phyloP scores from a whole-genome alignment of 768 basidiomycete genomes.

The Rhizopogon vinicolor region DNA sequence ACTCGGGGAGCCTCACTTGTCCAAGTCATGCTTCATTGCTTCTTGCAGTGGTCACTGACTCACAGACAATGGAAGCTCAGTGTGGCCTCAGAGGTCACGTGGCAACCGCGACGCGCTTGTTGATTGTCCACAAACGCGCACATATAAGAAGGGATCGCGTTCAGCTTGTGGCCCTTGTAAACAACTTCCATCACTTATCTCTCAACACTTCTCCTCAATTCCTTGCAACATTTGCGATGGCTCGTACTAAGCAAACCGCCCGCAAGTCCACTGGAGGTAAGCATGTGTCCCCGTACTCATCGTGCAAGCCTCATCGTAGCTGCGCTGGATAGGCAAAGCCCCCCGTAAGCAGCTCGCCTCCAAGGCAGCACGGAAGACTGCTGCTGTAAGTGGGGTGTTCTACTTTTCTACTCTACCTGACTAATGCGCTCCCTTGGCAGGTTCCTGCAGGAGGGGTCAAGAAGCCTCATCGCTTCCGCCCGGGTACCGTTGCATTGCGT shows the following conservation, averaged over 20 bases:
- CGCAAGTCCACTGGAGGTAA: slow-evolving; percentile 77
- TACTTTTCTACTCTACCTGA: not conserved
- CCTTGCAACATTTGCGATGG: slow-evolving; percentile 37
- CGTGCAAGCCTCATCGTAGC: not conserved
- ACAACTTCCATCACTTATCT: not conserved
- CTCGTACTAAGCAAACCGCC: slow-evolving; percentile 77
- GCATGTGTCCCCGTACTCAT: slow-evolving; percentile 2
- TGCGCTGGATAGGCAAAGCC: slow-evolving; percentile 41
- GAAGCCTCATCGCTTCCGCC: slow-evolving; percentile 80
- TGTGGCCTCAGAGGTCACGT: slow-evolving; percentile 1
- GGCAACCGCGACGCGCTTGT: slow-evolving; percentile 5
- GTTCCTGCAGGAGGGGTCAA: slow-evolving; percentile 63
- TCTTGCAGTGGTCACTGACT: no score
- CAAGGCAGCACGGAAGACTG: slow-evolving; percentile 59
- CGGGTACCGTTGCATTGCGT: slow-evolving; percentile 74
- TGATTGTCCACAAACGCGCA: not conserved
- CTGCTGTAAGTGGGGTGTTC: slow-evolving; percentile 30
- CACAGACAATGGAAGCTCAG: no score
- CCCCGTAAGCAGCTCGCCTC: slow-evolving; percentile 58
- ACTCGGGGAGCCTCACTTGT: no score
- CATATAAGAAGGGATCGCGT: not conserved
- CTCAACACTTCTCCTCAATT: slow-evolving; percentile 14
- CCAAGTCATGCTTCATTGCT: no score
- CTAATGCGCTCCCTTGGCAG: slow-evolving; percentile 19
- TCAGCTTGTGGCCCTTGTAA: not conserved